Evolutionary conservation across 768 basidiomycete species (phyloP), one percentile per base, ranked within the genome.

Genomic region (Daedalea quercina): DNA sequence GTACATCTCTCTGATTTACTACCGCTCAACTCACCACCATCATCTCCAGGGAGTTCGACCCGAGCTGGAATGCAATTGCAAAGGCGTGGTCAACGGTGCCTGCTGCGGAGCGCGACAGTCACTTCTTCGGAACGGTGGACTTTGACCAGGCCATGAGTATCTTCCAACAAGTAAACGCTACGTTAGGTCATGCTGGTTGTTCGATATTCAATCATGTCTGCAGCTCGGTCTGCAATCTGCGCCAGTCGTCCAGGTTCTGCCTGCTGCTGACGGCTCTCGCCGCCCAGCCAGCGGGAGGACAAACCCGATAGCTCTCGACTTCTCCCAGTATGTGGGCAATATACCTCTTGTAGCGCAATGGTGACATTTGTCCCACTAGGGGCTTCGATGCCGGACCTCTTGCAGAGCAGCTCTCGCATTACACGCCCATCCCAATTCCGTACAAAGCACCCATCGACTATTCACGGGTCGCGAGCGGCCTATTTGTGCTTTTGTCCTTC

Each of bases 81-180:
- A 82, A 82, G 61, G 82, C 90, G n/a, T 97, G 94, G 94, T 65
- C 78, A 3, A 74, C 74, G 13, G 76, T 78, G 9, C 69, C 87
- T 8, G 60, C 76, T 52, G 73, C 73, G 20, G 70, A 87, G n/a
- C 79, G 85, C 40, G 77, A 90, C 66, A 73, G 75, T 51, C 94
- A 97, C 68, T 94, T 97, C 80, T 99, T 98, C 64, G 96, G 84
- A 9, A 85, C 84, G 12, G 67, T 92, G 26, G 96, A 99, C 69
- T 98, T 96, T 64, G 82, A 89, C 62, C 76, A 88, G 34, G 85
- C 81, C 8, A 76, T 81, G 51, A 68, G 72, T 1, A 77, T 92
- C 42, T 99, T 95, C 73, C 84, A 89, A 71, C 83, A 81, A 75
- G 94, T 91, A 48, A 24, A 64, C 54, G 12, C 23, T 2, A n/a